Conservation (phyloP, 2,329 filamentous ascomycete genomes). For the Epichloe gansuensis region DNA sequence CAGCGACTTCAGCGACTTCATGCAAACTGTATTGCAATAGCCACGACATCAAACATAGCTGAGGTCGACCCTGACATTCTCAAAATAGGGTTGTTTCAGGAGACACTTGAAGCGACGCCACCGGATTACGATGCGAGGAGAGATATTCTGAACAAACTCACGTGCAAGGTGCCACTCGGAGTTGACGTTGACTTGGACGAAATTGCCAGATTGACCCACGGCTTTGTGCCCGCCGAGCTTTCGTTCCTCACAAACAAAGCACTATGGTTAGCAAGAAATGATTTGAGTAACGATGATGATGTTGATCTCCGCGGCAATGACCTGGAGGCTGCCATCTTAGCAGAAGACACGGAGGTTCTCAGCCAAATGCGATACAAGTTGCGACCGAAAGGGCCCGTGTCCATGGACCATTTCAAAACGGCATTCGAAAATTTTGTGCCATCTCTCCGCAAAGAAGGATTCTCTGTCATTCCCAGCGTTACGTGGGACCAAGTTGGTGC, state of each 20-base stretch:
- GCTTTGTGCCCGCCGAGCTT: constrained; percentile 86
- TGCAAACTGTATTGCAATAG: constrained; percentile 78
- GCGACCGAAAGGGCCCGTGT: constrained; percentile 6
- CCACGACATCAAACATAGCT: constrained; percentile 80
- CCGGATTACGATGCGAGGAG: constrained; percentile 68
- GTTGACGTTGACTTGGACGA: constrained; percentile 59
- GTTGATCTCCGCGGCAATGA: constrained; percentile 8
- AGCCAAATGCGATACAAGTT: neutral
- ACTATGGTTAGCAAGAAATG: constrained; percentile 23
- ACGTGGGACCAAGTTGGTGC: constrained; percentile 91
- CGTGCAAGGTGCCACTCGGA: constrained; percentile 49
- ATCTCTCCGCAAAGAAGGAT: constrained; percentile 78
- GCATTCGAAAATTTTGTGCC: constrained; percentile 51
- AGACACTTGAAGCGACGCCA: constrained; percentile 76
- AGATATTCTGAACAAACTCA: constrained; percentile 64
- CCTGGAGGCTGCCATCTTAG: constrained; percentile 2
- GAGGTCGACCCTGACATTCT: constrained; percentile 69
- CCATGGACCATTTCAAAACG: constrained; percentile 48
- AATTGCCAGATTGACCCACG: constrained; percentile 74
- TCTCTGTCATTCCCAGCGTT: constrained; percentile 84
- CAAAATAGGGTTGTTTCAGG: constrained; percentile 64
- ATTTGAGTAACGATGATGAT: constrained; percentile 16
- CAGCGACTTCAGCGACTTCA: constrained; percentile 51
- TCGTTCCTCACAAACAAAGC: constrained; percentile 45
- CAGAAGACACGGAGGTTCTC: constrained; percentile 1